Conservation (phyloP, 371 early-diverging fungal genomes). For the Haplosporangium sp. region DNA sequence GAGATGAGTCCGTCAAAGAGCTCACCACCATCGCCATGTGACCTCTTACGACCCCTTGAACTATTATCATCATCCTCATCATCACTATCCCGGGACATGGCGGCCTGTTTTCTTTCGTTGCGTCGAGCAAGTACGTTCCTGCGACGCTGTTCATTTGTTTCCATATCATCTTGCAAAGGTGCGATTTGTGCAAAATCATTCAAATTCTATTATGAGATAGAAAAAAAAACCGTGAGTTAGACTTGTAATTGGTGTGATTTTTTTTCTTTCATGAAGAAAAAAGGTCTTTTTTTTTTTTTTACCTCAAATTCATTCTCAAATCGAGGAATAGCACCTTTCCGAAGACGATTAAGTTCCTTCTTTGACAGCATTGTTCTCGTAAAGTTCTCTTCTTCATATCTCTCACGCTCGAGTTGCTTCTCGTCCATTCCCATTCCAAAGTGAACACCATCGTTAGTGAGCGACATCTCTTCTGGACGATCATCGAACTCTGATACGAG, state of each 20-base stretch:
- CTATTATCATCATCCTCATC: slow-evolving; percentile 24
- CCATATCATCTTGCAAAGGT: slow-evolving; percentile 67
- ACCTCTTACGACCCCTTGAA: slow-evolving; percentile 37
- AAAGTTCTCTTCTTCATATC: slow-evolving; percentile 94
- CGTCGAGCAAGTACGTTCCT: slow-evolving; percentile 66
- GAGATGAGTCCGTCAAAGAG: slow-evolving; percentile 50
- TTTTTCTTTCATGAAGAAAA: background rate
- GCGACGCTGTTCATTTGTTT: slow-evolving; percentile 64
- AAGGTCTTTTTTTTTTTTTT: background rate
- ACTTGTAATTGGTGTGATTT: too few species aligned
- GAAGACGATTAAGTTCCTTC: slow-evolving; percentile 79
- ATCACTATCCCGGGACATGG: slow-evolving; percentile 40
- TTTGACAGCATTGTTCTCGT: slow-evolving; percentile 81
- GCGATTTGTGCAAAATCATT: slow-evolving; percentile 80
- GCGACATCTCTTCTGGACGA: slow-evolving; percentile 86
- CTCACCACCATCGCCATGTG: slow-evolving; percentile 15
- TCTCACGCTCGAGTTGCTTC: slow-evolving; percentile 73
- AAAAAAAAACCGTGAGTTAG: background rate
- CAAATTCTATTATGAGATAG: slow-evolving; percentile 60
- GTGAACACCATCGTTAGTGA: slow-evolving; percentile 75
- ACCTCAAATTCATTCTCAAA: slow-evolving; percentile 92
- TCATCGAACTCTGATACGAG: slow-evolving; percentile 87
- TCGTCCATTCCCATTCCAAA: slow-evolving; percentile 69
- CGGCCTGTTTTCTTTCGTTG: slow-evolving; percentile 53
- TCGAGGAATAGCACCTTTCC: slow-evolving; percentile 68